phyloP scores from a whole-genome alignment of 1,284 basidiomycete genomes.

The Apiotrichum veenhuisii region DNA sequence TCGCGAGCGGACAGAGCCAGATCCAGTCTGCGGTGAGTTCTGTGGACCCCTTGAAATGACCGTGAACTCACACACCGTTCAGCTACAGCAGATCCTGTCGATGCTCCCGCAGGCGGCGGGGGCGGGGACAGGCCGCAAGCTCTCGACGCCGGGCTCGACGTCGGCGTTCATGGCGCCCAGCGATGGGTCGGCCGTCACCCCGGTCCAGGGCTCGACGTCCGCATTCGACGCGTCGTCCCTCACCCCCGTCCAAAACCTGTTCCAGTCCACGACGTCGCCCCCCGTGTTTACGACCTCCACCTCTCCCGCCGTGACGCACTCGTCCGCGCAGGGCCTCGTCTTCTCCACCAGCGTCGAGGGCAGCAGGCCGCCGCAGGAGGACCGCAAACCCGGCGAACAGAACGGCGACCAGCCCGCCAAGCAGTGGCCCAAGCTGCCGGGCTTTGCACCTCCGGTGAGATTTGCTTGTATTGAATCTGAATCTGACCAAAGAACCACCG shows the following conservation, averaged over 20 bases:
- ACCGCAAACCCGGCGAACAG: background rate
- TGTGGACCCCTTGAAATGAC: background rate
- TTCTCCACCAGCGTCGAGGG: background rate
- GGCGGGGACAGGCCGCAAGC: background rate
- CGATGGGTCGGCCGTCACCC: constrained; percentile 17
- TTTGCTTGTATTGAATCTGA: constrained; percentile 12
- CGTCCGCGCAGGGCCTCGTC: background rate
- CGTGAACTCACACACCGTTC: background rate
- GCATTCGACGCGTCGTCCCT: constrained; percentile 18
- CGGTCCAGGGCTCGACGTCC: constrained; percentile 21
- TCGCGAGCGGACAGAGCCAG: constrained; percentile 43
- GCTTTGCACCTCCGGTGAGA: constrained; percentile 76
- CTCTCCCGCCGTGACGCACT: background rate
- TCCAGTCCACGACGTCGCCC: constrained; percentile 21
- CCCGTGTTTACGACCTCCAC: constrained; percentile 21
- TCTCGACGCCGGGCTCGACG: constrained; percentile 19
- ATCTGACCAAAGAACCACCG: constrained; percentile 64
- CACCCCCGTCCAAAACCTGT: constrained; percentile 18
- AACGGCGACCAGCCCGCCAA: constrained; percentile 1
- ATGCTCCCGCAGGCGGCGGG: constrained; percentile 29
- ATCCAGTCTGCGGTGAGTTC: constrained; percentile 42
- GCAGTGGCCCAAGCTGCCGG: constrained; percentile 74
- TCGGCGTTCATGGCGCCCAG: constrained; percentile 20
- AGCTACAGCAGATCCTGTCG: constrained; percentile 44
- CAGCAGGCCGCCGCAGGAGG: background rate